Conservation (phyloP, 1,284 basidiomycete genomes). For the Leccinum subspadiceum region DNA sequence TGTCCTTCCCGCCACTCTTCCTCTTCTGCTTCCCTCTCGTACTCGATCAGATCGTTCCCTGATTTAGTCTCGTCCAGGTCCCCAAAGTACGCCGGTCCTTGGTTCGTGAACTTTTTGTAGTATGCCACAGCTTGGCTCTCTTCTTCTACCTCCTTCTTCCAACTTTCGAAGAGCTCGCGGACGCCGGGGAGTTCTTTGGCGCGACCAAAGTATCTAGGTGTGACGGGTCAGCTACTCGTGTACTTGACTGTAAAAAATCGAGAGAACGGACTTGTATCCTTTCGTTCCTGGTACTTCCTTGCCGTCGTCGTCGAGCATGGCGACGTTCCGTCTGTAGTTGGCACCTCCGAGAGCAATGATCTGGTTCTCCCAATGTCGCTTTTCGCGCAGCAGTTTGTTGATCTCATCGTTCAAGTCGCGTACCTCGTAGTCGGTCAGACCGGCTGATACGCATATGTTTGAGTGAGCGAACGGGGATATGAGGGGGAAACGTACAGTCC, state of each 20-base stretch:
- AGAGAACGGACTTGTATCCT: constrained; percentile 84
- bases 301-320: constrained; percentile 92
- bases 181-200: constrained; percentile 97
- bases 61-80: constrained; percentile 76
- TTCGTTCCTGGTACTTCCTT: constrained; percentile 96
- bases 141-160: constrained; percentile 81
- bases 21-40: constrained; percentile 71
- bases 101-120: constrained; percentile 85
- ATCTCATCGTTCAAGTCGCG: constrained; percentile 93
- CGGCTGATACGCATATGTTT: constrained; percentile 50
- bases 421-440: constrained; percentile 93
- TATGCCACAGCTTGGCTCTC: constrained; percentile 75
- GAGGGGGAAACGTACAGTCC: constrained; percentile 63
- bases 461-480: background rate
- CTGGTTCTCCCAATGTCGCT: constrained; percentile 97
- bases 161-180: constrained; percentile 86
- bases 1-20: constrained; percentile 80
- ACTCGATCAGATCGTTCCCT: constrained; percentile 66
- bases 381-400: constrained; percentile 93
- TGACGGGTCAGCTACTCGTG: background rate
- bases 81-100: constrained; percentile 89
- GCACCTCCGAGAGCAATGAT: constrained; percentile 94
- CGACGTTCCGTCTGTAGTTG: constrained; percentile 89
- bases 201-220: constrained; percentile 87
- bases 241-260: background rate